Base-by-base conservation (phyloP, 805 yeast species). In the Starmerella gropengiesseri region DNA sequence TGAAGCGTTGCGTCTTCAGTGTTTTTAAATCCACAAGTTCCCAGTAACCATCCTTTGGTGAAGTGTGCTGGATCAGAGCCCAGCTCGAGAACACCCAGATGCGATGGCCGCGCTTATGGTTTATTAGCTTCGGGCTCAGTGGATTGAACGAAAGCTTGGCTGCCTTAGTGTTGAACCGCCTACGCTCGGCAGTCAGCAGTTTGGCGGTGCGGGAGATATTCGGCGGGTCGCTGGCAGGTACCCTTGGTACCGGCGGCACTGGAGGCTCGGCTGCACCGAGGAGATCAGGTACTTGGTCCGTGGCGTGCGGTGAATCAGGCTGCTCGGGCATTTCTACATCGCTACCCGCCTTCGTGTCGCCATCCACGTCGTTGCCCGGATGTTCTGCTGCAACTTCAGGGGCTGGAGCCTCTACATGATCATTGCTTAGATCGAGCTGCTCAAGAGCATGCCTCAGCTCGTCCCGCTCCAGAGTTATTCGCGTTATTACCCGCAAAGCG, bases 401-500 rank as follows among this genome's bases (percentile, higher is more conserved):
- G 27, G 11, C 27, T 8, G 27, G 12, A 8, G 27, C 12, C 27
- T 23, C 11, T 12, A 12, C 12, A 12, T 23, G 27, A 12, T 23
- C 27, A 23, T 12, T 23, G 12, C 27, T 7, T 12, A 35, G 16
- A 20, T 36, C 23, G 11, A 36, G 37, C 29, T n/a, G n/a, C 21
- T 27, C 31, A 1, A 36, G 31, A 5, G 31, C 39, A 25, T 18
- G 23, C 6, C 39, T 31, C 31, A 36, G 21, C 31, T 36, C 39
- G 25, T 27, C 31, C 16, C 39, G 30, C 18, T 36, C 39, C 5
- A 8, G 25, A 1, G 39, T 26, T 16, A 36, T 23, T 9, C 31
- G 30, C 11, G 39, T 36, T 14, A 36, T 36, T 17, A 36, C 39
- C 6, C 39, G 30, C 25, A 36, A 27, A 7, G 39, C 39, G 3